These are phyloP conservation scores for Talaromyces verruculosus DNA, from an alignment of 2,329 filamentous ascomycete species.

Conservation along the genomic window DNA sequence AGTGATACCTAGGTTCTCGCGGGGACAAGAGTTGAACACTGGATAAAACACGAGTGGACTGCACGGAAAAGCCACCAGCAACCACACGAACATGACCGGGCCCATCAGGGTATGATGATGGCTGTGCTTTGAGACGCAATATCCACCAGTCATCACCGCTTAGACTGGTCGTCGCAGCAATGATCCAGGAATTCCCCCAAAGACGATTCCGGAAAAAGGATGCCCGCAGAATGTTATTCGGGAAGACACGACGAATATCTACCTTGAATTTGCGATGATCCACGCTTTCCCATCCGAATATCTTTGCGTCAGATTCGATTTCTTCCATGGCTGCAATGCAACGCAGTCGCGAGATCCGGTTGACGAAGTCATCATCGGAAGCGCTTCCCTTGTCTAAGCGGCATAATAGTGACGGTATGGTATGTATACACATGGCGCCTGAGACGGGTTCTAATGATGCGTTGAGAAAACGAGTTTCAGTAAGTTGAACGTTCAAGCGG, in stretches of 20 bases:
- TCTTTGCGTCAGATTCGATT: conserved; percentile 37
- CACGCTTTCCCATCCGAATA: conserved; percentile 41
- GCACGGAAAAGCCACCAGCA: conserved; percentile 24
- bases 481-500: conserved; percentile 67
- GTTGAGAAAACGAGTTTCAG: conserved; percentile 59
- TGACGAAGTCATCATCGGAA: conserved; percentile 40
- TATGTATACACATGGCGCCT: conserved; percentile 71
- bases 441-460: conserved; percentile 74
- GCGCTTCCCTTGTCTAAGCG: conserved; percentile 67
- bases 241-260: conserved; percentile 60
- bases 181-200: conserved; percentile 72
- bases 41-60: conserved; percentile 34
- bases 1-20: conserved; percentile 28
- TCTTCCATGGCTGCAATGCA: conserved; percentile 43
- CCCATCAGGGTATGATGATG: conserved; percentile 22
- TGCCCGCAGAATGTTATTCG: conserved; percentile 62
- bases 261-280: conserved; percentile 38
- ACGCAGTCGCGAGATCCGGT: conserved; percentile 40
- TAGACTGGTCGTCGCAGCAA: conserved; percentile 69
- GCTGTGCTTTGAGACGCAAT: conserved; percentile 42
- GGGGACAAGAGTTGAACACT: conserved; percentile 28
- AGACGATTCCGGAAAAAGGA: conserved; percentile 68
- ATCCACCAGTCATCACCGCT: conserved; percentile 79
- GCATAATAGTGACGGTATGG: conserved; percentile 58
- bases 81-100: conserved; percentile 19